Evolutionary conservation across 2,329 filamentous ascomycete genomes (phyloP).

Genomic region (Aspergillus eucalypticola): DNA sequence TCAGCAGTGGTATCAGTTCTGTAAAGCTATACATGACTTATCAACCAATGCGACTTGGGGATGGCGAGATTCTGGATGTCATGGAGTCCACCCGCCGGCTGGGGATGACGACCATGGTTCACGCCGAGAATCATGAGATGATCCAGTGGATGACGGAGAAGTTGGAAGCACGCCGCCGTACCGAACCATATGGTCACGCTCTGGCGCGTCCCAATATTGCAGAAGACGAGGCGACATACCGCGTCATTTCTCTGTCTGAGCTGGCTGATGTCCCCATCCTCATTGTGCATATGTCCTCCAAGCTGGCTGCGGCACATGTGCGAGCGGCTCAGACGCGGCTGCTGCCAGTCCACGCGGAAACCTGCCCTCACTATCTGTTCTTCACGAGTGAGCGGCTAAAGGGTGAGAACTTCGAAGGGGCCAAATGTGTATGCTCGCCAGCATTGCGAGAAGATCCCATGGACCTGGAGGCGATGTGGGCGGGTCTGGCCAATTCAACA

Average conservation of each 20-base stretch:
- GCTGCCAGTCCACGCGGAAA: constrained; percentile 58
- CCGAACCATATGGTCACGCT: constrained; percentile 46
- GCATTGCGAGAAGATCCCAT: constrained; percentile 50
- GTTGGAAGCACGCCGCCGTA: not conserved
- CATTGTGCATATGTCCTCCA: constrained; percentile 55
- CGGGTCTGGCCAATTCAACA: constrained; percentile 54
- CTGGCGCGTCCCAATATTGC: constrained; percentile 43
- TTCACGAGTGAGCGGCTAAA: constrained; percentile 52
- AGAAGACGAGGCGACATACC: constrained; percentile 50
- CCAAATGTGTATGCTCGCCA: constrained; percentile 57
- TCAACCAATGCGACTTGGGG: constrained; percentile 42
- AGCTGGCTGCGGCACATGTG: constrained; percentile 51
- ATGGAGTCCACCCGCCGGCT: constrained; percentile 43
- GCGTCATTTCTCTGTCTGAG: constrained; percentile 53
- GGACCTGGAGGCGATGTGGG: constrained; percentile 56
- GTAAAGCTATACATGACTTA: constrained; percentile 54
- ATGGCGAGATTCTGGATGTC: constrained; percentile 46
- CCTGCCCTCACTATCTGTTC: constrained; percentile 60
- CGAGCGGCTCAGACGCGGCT: constrained; percentile 53
- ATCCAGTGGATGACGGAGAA: not conserved
- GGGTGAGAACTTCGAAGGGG: constrained; percentile 45
- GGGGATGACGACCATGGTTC: constrained; percentile 51
- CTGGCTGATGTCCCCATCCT: constrained; percentile 55
- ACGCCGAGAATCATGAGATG: constrained; percentile 45
- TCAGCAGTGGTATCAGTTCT: constrained; percentile 44